Base-by-base conservation (phyloP, 352 stramenopile genomes). In the Halophytophthora batemanensis region DNA sequence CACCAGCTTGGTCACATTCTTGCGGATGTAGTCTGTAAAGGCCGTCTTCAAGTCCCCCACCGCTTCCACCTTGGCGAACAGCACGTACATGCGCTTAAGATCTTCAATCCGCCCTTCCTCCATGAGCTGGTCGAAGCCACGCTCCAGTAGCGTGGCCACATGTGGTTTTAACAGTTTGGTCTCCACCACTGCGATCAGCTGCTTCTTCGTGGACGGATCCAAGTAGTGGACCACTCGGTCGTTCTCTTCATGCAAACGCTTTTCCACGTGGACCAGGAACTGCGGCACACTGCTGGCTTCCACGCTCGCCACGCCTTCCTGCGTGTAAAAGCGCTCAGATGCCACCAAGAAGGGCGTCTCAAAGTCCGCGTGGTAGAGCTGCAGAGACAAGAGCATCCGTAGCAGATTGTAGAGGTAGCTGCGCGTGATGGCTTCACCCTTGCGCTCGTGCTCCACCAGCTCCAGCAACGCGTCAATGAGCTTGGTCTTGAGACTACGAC, bases 231-330 rank as follows among this genome's bases (percentile, higher is more conserved):
- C 64, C 35, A 90, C 72, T 8, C 82, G 82, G 17, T 88, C 74
- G 37, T 71, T 77, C 57, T 92, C 86, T 74, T 97, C 83, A 19
- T 78, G 53, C 40, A 97, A 61, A 7, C 90, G 77, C 44, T 82
- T 87, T 50, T 97, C 87, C 0, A 96, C 89, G 36, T 97, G 87
- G 29, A 77, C 39, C 25, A 98, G 50, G 56, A 96, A 98, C 23
- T 96, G 70, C 18, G 84, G 68, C 13, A 97, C 83, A 36, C 79
- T 88, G 28, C 61, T 66, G 2, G 64, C 60, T 40, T 87, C 82
- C 4, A 93, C 69, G 6, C 70, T 58, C 6, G 62, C 52, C 11
- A 77, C 56, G 23, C 88, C 88, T 72, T 98, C 90, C 2, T 69
- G 66, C 5, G 66, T 47, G 61, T 97, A 98, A 62, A 96, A 98